Percentiles rank a stretch among this genome's conserved stretches.
Conservation (phyloP, 768 basidiomycete genomes). For the Leccinum rimulosum region DNA sequence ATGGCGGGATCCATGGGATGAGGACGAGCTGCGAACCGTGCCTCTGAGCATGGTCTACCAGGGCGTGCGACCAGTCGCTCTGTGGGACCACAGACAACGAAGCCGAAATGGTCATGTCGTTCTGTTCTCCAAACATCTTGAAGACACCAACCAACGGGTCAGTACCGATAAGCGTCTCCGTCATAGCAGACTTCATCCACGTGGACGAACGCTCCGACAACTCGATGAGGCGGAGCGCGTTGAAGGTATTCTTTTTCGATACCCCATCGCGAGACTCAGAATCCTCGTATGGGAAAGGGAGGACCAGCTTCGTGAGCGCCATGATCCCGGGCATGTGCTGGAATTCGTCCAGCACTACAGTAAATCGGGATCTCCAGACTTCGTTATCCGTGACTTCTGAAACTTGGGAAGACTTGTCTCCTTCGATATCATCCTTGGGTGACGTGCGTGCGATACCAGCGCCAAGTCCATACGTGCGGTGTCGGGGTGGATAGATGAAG, state of each 20-base stretch:
- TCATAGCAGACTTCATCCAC: slow-evolving; percentile 77
- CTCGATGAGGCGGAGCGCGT: slow-evolving; percentile 87
- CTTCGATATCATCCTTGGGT: neutral
- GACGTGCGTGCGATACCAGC: neutral
- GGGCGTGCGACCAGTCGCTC: slow-evolving; percentile 66
- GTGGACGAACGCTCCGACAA: slow-evolving; percentile 86
- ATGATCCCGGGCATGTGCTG: slow-evolving; percentile 89
- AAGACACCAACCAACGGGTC: slow-evolving; percentile 75
- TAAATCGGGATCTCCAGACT: slow-evolving; percentile 47
- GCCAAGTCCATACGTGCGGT: slow-evolving; percentile 47
- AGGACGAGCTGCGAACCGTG: slow-evolving; percentile 71
- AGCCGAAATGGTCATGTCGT: slow-evolving; percentile 61
- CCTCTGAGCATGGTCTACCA: slow-evolving; percentile 58
- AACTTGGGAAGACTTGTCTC: neutral
- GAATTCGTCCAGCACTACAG: slow-evolving; percentile 87
- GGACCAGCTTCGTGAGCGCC: slow-evolving; percentile 82
- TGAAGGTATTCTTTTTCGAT: slow-evolving; percentile 35
- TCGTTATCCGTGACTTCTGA: slow-evolving; percentile 5
- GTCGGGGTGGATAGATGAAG: slow-evolving; percentile 61
- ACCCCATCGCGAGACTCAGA: neutral
- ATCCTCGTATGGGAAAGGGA: slow-evolving; percentile 32
- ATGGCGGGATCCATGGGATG: slow-evolving; percentile 73
- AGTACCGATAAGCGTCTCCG: slow-evolving; percentile 62
- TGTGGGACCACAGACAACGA: slow-evolving; percentile 74
- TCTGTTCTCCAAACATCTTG: slow-evolving; percentile 74